These are phyloP conservation scores for Passiflora organensis DNA, from an alignment of 345 rosid species.

Conservation along the genomic window DNA sequence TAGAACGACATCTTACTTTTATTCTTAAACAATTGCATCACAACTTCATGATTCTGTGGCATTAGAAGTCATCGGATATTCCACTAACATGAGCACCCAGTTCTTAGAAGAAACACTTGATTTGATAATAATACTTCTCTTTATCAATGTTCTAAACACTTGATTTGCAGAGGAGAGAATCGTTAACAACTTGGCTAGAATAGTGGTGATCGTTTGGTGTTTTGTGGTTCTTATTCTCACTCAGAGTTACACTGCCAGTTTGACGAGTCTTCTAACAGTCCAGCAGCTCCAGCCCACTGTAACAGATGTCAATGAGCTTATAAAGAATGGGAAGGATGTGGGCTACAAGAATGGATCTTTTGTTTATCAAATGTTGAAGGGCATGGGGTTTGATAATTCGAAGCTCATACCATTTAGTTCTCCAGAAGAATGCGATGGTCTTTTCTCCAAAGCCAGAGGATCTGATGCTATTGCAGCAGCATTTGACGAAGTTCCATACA, in stretches of 20 bases:
- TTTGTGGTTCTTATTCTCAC: constrained; percentile 55
- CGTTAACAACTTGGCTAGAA: constrained; percentile 35
- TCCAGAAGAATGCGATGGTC: constrained; percentile 18
- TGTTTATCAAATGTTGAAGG: constrained; percentile 22
- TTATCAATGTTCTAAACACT: background rate
- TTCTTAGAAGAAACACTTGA: too few relatives aligned
- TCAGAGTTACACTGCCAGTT: constrained; percentile 61
- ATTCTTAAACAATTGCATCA: too few relatives aligned
- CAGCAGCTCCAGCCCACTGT: constrained; percentile 42
- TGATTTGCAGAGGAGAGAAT: constrained; percentile 50
- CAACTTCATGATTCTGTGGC: too few relatives aligned
- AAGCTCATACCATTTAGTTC: constrained; percentile 11
- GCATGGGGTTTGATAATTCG: constrained; percentile 13
- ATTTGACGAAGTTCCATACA: constrained; percentile 29
- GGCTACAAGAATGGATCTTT: constrained; percentile 43
- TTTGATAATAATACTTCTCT: background rate
- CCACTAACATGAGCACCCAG: too few relatives aligned
- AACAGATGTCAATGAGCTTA: constrained; percentile 32
- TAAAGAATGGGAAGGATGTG: constrained; percentile 26
- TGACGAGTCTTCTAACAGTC: constrained; percentile 46
- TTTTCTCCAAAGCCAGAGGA: constrained; percentile 19
- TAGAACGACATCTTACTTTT: background rate
- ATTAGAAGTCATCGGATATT: too few relatives aligned
- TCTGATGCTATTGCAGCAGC: constrained; percentile 32
- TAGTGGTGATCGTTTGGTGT: constrained; percentile 49